Evolutionary conservation across 2,329 filamentous ascomycete species (phyloP).

Genomic region (Diaporthe sp.): DNA sequence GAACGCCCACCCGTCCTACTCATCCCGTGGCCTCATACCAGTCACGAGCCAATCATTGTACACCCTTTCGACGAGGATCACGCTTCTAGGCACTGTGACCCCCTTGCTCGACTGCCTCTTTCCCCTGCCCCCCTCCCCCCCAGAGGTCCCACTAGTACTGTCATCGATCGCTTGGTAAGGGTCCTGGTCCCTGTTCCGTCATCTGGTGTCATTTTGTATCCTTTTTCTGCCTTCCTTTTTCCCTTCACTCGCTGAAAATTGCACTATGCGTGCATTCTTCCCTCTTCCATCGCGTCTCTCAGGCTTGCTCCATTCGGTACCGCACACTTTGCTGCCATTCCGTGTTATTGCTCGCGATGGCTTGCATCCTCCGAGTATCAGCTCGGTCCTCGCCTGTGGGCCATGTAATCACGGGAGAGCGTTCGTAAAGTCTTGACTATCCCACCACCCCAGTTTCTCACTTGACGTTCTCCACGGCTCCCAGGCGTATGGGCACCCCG

Average conservation of each 20-base stretch:
- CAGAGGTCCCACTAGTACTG: slow-evolving; percentile 29
- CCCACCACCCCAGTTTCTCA: slow-evolving; percentile 20
- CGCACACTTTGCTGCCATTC: slow-evolving; percentile 24
- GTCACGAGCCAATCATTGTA: slow-evolving; percentile 42
- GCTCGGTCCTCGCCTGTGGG: slow-evolving; percentile 12
- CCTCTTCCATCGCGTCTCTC: not conserved
- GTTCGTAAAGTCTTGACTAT: not conserved
- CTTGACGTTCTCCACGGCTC: slow-evolving; percentile 6
- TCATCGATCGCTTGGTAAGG: slow-evolving; percentile 36
- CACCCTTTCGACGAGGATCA: slow-evolving; percentile 35
- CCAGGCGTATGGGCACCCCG: not conserved
- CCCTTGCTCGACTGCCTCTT: slow-evolving; percentile 5
- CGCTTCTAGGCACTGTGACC: slow-evolving; percentile 37
- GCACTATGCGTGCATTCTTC: slow-evolving; percentile 15
- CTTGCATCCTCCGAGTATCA: slow-evolving; percentile 27
- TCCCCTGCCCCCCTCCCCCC: slow-evolving; percentile 6
- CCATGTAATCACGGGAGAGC: slow-evolving; percentile 27
- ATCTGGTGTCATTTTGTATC: slow-evolving; percentile 38
- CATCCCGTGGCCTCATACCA: slow-evolving; percentile 40
- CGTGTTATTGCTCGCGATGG: slow-evolving; percentile 22
- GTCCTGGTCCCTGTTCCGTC: slow-evolving; percentile 39
- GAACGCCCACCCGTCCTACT: slow-evolving; percentile 37
- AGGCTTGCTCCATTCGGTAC: slow-evolving; percentile 9
- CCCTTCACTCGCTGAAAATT: slow-evolving; percentile 22
- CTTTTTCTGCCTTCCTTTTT: slow-evolving; percentile 27